Base-by-base conservation (phyloP, 495 filamentous ascomycete genomes). In the Lasiosphaeria hispida region DNA sequence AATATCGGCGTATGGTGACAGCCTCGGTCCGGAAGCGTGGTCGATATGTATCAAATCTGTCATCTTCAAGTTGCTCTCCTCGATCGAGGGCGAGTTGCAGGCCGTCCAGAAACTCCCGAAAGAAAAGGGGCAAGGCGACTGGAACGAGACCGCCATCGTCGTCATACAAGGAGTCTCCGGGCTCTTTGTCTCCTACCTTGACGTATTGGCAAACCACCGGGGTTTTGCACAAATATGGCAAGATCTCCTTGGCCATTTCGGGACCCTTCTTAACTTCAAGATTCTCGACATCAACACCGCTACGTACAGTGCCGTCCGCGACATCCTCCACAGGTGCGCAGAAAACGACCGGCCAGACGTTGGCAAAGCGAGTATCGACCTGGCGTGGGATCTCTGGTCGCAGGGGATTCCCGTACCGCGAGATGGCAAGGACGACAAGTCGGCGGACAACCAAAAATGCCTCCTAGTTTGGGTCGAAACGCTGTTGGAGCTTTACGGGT, bases 1-100 rank as follows among this genome's bases (percentile, higher is more conserved):
- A 50, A 91, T 97, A 60, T 90, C 95, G 72, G 91, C 89, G 4
- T 91, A 92, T 57, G 92, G 89, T 30, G 89, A 93, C 63, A 85
- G 87, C 48, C 79, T 97, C 10, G 85, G 82, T 10, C 82, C 88
- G 0, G 81, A 86, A 63, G 87, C 91, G 10, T 96, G 92, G 93
- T 85, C 84, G 36, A 77, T 92, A 47, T 96, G 91, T 67, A 80
- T 96, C 48, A 86, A 87, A 54, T 82, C 83, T 9, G 87, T 96
- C 7, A 77, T 96, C 8, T 90, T 93, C 64, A 81, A 80, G 40
- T 85, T 96, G 77, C 75, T 95, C 10, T 71, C 77, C 0, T 81
- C 80, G 0, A 76, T 82, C n/a, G 77, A 83, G 57, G 57, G 63
- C 6, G 78, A 81, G 56, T 65, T 83, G 7, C 66, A 66, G 38